Evolutionary conservation across 768 basidiomycete genomes (phyloP), one percentile per base, ranked within the genome.

Genomic region (Podaxis pistillaris): DNA sequence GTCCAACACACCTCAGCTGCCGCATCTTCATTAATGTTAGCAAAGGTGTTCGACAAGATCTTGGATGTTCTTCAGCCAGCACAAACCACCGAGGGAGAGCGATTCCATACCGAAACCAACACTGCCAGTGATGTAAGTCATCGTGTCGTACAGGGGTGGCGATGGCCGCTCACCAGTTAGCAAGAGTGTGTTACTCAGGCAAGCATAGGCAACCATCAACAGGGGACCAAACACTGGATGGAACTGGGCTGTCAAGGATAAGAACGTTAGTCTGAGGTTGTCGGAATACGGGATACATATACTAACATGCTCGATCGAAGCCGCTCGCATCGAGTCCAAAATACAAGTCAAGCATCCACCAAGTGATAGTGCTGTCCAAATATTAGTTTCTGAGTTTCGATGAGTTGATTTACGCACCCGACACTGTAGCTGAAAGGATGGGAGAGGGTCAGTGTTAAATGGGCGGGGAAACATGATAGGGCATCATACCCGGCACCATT

Each of bases 1-100:
- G 64, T 13, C n/a, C 24, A 53, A 54, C 38, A 55, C 66, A 93
- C 93, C 81, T 97, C 94, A 1, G 95, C 94, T 1, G 86, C 88
- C 33, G 96, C 97, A 74, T 98, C 94, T 67, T 93, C 90, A 65
- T 89, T 96, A 68, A 98, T 94, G 6, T 84, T 91, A 0, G 96
- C 88, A 72, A 99, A 99, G 0, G 97, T 98, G 70, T 98, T 93
- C 5, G 94, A 94, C 26, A 99, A 78, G 54, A 98, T 98, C 93
- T 94, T 67, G 17, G 46, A 37, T 60, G 37, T 41, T 33, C 13
- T 64, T 26, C 58, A 37, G 30, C 28, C 41, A 33, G 26, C 36
- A 46, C 22, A 9, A 24, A 49, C 22, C 30, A 62, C 13, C 33
- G 33, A 9, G 19, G 22, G 38, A 26, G 36, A 52, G 28, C 6